Evolutionary conservation across 1,284 basidiomycete species (phyloP), one percentile per base, ranked within the genome.

Genomic region (Chalciporus sp.): DNA sequence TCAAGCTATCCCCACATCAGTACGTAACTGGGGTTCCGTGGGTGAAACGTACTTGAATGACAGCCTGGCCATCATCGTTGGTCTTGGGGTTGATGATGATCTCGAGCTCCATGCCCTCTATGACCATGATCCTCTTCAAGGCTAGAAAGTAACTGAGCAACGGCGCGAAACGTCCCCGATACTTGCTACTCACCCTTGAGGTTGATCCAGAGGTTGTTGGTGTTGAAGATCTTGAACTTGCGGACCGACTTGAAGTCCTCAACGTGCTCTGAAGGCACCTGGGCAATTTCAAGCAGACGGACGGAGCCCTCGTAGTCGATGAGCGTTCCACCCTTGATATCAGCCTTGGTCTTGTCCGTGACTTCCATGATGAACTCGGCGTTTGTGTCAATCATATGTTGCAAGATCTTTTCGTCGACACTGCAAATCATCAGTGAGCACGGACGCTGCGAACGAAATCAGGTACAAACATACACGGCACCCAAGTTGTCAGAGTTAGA

Each of bases 331-430:
- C 97, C 97, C 81, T 99, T 99, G 78, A 99, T 90, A 74, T 99
- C 96, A 56, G 97, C 97, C 83, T 99, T 99, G 71, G 97, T 99
- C 87, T 99, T 99, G 83, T 99, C 95, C 5, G 97, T 99, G 61
- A 99, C 95, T 77, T 99, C 96, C 95, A 97, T 97, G 71, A 98
- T 73, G 80, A 96, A 97, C 76, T 96, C 94, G 47, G 92, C 85
- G 64, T 89, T 80, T 11, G 84, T 82, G 65, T 95, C 87, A 55
- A 94, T 88, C 90, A 97, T 95, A 75, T 95, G 92, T 73, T 94
- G 89, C 53, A 93, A 75, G 66, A 94, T 94, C 58, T 78, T 81
- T 67, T 92, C 84, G 68, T 94, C 92, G 64, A 92, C 90, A 52
- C 86, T 87, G 55, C 10, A 41, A 46, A 35, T 7, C 42, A 42